Evolutionary conservation across 768 basidiomycete genomes (phyloP), one percentile per base, ranked within the genome.

Genomic region (Hypholoma sublateritium): DNA sequence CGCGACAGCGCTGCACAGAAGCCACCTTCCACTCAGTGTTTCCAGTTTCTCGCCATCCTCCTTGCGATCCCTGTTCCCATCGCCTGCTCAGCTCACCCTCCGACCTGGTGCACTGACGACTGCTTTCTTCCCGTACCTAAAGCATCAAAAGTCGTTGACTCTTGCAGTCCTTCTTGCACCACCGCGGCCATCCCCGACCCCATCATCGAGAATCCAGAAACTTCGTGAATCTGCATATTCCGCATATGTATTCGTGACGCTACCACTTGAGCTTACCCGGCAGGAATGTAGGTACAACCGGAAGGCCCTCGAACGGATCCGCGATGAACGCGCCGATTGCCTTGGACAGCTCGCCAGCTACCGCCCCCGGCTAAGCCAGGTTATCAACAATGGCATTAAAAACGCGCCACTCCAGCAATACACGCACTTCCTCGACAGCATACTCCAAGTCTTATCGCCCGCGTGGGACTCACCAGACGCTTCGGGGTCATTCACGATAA

Each of bases 271-370:
- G 47, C 77, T 92, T 22, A 75, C 84, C 1, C 75, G 80, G 16
- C 84, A 88, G 55, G 93, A 95, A 69, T 89, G 88, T 65, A 71
- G 69, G 21, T 70, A 79, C 55, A 88, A 87, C 59, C 80, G 84
- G 14, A 74, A 73, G 43, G 76, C 79, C 45, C 76, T 94, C 14
- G 81, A 88, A 57, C 78, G 69, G 24, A 75, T 90, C 2, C 80
- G 91, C 12, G 82, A 95, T 62, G 78, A 84, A 60, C 78, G 84
- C 4, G 91, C 92, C 0, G 77, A 86, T 60, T 72, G 77, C 6
- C 79, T 95, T 4, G 93, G 93, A 1, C 68, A 70, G 2, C 77
- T 95, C 5, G 75, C 85, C 1, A 76, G 74, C 41, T 74, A 84
- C 65, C 80, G 89, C 19, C 77, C 77, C 8, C 55, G 67, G 6